These are phyloP conservation scores for Xylariaceae sp. DNA, from an alignment of 2,329 filamentous ascomycete species.

Conservation along the genomic window DNA sequence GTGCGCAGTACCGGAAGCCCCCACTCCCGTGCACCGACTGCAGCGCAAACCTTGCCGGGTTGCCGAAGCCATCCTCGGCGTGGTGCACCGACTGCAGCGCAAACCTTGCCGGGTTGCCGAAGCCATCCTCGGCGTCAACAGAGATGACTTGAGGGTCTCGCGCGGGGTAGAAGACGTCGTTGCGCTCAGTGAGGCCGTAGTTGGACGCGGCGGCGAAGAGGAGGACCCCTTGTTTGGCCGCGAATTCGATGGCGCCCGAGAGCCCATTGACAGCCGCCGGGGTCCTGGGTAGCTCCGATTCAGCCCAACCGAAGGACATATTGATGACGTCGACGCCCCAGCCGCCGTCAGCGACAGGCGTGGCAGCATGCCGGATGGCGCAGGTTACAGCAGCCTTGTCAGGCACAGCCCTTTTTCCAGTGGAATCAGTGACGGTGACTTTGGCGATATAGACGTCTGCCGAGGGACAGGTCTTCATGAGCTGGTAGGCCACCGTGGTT, in stretches of 20 bases:
- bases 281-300: constrained; percentile 2
- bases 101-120: constrained; percentile 8
- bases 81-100: too few relatives aligned
- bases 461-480: constrained; percentile 12
- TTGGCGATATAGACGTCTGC: constrained; percentile 14
- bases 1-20: constrained; percentile 5
- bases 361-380: constrained; percentile 3
- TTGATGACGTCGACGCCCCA: constrained; percentile 18
- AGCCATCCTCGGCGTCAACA: constrained; percentile 10
- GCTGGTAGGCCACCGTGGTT: constrained; percentile 11
- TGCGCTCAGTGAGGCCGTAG: constrained; percentile 8
- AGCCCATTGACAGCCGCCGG: not conserved
- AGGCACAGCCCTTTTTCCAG: not conserved
- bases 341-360: not conserved
- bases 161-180: constrained; percentile 15
- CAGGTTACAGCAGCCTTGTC: constrained; percentile 5
- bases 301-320: constrained; percentile 15
- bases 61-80: constrained; percentile 9
- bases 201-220: constrained; percentile 14
- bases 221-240: constrained; percentile 1
- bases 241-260: constrained; percentile 10
- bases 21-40: not conserved
- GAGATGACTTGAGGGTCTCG: constrained; percentile 8
- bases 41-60: constrained; percentile 6
- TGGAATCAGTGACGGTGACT: constrained; percentile 4